A percentile compares a stretch with the other conserved stretches of the same genome.
Evolutionary conservation across 108 stramenopile genomes (phyloP).

Genomic region (Fistulifera pelliculosa): DNA sequence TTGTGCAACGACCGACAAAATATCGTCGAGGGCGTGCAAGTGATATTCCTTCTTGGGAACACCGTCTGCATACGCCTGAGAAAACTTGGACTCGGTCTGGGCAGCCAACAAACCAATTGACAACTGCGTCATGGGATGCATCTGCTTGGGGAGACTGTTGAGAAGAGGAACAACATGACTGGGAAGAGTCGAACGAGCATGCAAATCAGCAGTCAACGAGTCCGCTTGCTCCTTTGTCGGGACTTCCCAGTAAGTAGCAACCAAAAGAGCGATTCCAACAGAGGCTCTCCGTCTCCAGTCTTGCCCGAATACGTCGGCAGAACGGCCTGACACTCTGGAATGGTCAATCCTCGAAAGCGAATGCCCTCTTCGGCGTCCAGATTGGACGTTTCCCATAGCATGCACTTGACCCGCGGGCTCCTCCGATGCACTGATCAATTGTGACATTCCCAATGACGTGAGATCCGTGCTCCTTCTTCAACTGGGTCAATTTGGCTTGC

Average conservation of each 20-base stretch:
- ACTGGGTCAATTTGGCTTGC: constrained; percentile 71
- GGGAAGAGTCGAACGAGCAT: constrained; percentile 82
- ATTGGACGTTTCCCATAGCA: constrained; percentile 99
- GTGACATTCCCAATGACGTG: constrained; percentile 95
- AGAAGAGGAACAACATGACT: constrained; percentile 87
- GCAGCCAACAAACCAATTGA: constrained; percentile 83
- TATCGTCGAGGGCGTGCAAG: constrained; percentile 90
- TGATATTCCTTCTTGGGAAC: constrained; percentile 91
- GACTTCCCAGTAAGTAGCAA: constrained; percentile 94
- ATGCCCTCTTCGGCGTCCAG: constrained; percentile 98
- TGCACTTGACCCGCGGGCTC: constrained; percentile 98
- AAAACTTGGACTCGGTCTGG: constrained; percentile 91
- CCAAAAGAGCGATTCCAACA: constrained; percentile 94
- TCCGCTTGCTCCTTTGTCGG: constrained; percentile 97
- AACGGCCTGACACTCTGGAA: constrained; percentile 96
- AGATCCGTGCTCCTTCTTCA: constrained; percentile 94
- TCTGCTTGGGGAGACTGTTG: constrained; percentile 89
- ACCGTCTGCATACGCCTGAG: constrained; percentile 90
- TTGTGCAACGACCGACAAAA: constrained; percentile 90
- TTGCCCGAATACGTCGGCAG: constrained; percentile 91
- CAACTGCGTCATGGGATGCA: constrained; percentile 99
- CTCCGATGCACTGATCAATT: constrained; percentile 95
- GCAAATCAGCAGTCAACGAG: constrained; percentile 89
- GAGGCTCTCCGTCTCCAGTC: constrained; percentile 90
- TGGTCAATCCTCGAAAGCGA: constrained; percentile 97